Evolutionary conservation across 495 filamentous ascomycete species (phyloP).

Genomic region (Trichoderma erinaceum): DNA sequence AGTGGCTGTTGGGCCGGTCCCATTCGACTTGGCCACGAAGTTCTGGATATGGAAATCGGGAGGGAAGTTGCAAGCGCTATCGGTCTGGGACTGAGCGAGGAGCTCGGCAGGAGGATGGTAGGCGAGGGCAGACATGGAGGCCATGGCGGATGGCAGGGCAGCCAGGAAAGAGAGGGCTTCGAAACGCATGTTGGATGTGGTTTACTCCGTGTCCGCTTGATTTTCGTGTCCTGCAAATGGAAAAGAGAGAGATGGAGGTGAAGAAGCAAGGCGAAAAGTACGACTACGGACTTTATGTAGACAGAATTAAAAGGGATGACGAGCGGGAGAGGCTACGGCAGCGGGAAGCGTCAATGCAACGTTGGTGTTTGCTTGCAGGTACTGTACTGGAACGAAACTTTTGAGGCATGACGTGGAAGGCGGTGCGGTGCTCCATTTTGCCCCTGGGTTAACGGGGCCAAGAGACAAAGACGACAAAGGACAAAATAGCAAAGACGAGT

Average conservation of each 20-base stretch:
- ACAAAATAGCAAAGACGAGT: not conserved
- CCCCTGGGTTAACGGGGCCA: not conserved
- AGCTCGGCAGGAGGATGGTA: conserved; percentile 3
- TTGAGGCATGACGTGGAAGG: not conserved
- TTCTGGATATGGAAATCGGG: conserved; percentile 21
- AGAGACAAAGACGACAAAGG: not conserved
- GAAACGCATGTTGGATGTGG: not conserved
- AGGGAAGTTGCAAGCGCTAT: conserved; percentile 24
- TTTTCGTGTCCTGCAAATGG: not conserved
- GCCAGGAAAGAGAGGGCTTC: not conserved
- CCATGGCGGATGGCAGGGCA: conserved; percentile 7
- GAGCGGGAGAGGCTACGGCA: not conserved
- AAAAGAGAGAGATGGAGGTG: not conserved
- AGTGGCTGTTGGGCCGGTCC: not conserved
- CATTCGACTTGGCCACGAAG: conserved; percentile 21
- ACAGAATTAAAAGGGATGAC: not conserved
- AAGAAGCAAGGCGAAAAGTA: not conserved
- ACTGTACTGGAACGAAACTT: not conserved
- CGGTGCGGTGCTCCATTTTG: not conserved
- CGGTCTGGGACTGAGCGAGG: not conserved
- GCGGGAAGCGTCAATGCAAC: not conserved
- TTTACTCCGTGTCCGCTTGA: not conserved
- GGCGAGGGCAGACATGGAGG: not conserved
- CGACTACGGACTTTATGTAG: not conserved
- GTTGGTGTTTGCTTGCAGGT: not conserved